These are phyloP conservation scores for Chimonanthus salicifolius DNA, from an alignment of 164 flowering plant species.

Conservation along the genomic window DNA sequence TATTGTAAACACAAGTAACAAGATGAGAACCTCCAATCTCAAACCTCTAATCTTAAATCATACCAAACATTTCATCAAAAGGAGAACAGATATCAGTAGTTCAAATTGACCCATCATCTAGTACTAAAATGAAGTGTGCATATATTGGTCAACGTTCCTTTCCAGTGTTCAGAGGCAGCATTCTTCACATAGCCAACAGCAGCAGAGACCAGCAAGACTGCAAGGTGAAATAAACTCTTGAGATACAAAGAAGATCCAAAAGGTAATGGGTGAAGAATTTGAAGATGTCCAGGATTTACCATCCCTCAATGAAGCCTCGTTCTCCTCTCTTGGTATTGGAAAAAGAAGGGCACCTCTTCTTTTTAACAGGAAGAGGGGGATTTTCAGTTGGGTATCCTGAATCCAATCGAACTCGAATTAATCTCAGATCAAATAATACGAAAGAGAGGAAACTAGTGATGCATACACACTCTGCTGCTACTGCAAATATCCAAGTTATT, in stretches of 20 bases:
- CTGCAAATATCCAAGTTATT: too few species aligned
- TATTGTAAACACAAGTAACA: not conserved
- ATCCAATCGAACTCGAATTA: not conserved
- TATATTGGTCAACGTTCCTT: not conserved
- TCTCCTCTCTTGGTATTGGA: not conserved
- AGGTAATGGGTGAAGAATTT: not conserved
- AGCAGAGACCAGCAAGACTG: not conserved
- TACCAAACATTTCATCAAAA: not conserved
- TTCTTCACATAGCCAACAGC: constrained; percentile 1
- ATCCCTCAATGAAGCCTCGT: constrained; percentile 4
- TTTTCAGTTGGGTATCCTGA: constrained; percentile 3
- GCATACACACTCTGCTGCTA: not conserved
- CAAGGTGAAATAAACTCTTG: not conserved
- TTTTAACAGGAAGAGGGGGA: not conserved
- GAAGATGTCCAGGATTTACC: not conserved
- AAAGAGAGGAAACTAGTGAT: not conserved
- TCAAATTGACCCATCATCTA: not conserved
- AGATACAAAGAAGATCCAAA: not conserved
- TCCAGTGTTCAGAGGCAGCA: not conserved
- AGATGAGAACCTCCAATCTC: not conserved
- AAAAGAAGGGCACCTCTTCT: not conserved
- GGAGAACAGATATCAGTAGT: not conserved
- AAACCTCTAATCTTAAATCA: not conserved
- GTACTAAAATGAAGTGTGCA: not conserved
- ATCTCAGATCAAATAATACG: not conserved